Evolutionary conservation across 73 alveolate genomes (phyloP).

Genomic region (Tetrahymena malaccensis): DNA sequence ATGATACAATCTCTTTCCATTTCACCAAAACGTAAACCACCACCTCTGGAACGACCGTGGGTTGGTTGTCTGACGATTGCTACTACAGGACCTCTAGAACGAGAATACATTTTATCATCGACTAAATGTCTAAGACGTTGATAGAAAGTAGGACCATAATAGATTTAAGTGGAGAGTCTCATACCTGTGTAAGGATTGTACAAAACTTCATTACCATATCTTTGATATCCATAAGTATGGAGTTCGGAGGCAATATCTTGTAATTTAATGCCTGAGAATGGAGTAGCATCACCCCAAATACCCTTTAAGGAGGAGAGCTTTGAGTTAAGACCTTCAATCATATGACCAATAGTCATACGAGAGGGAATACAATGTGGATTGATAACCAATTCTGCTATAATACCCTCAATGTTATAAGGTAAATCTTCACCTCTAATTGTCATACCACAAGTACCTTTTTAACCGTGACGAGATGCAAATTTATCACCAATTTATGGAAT

Average conservation of each 20-base stretch:
- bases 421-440: slow-evolving; percentile 97
- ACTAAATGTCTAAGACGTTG: slow-evolving; percentile 99
- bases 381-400: slow-evolving; percentile 92
- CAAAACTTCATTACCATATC: slow-evolving; percentile 94
- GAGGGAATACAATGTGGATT: slow-evolving; percentile 99
- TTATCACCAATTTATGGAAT: slow-evolving; percentile 99
- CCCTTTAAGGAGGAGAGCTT: slow-evolving; percentile 87
- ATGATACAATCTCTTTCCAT: slow-evolving; percentile 99
- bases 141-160: slow-evolving; percentile 99
- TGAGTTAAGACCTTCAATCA: slow-evolving; percentile 95
- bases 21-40: slow-evolving; percentile 99
- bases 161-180: slow-evolving; percentile 82
- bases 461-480: slow-evolving; percentile 99
- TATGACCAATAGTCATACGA: slow-evolving; percentile 99
- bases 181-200: slow-evolving; percentile 97
- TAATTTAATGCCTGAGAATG: slow-evolving; percentile 83
- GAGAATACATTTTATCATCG: slow-evolving; percentile 97
- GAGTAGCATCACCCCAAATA: slow-evolving; percentile 96
- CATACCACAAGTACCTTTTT: slow-evolving; percentile 99
- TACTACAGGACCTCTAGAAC: slow-evolving; percentile 94
- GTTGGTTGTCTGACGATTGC: slow-evolving; percentile 97
- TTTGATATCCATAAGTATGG: slow-evolving; percentile 87
- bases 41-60: slow-evolving; percentile 99
- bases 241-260: slow-evolving; percentile 86
- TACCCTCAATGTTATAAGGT: slow-evolving; percentile 94